Conservation (phyloP, 2,329 filamentous ascomycete genomes). For the Truncatella angustata region DNA sequence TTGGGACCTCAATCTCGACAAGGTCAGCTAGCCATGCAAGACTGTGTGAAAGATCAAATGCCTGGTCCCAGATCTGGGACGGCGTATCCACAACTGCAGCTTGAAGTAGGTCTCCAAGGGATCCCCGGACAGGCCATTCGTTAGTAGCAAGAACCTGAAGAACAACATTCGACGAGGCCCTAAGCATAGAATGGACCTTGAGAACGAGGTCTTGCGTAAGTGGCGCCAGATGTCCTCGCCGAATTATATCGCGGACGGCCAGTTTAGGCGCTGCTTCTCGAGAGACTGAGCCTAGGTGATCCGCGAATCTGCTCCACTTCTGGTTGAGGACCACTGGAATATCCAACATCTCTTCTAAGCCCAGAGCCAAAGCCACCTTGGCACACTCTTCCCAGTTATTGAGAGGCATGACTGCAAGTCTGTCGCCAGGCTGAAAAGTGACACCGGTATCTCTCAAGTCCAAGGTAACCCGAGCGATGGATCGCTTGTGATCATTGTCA, state of each 20-base stretch:
- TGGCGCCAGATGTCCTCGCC: conserved; percentile 49
- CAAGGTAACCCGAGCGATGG: conserved; percentile 47
- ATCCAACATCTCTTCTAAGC: conserved; percentile 46
- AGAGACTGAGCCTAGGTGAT: conserved; percentile 41
- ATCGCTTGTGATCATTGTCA: conserved; percentile 43
- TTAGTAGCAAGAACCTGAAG: conserved; percentile 47
- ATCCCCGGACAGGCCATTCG: conserved; percentile 51
- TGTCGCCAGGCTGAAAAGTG: conserved; percentile 51
- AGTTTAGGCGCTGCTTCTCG: conserved; percentile 28
- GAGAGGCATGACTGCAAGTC: conserved; percentile 53
- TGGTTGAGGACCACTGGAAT: conserved; percentile 34
- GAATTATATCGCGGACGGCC: conserved; percentile 47
- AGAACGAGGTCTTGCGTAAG: conserved; percentile 50
- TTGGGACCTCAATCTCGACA: conserved; percentile 46
- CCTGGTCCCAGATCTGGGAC: conserved; percentile 47
- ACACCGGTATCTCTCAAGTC: conserved; percentile 53
- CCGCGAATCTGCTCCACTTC: conserved; percentile 46
- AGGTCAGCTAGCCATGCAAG: conserved; percentile 46
- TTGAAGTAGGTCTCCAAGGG: conserved; percentile 49
- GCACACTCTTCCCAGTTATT: conserved; percentile 55
- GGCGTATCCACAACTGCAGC: conserved; percentile 46
- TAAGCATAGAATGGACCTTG: conserved; percentile 45
- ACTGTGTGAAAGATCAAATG: conserved; percentile 41
- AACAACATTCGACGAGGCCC: conserved; percentile 48
- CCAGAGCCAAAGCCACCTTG: conserved; percentile 51